Percentiles rank a stretch among this genome's conserved stretches.
phyloP scores from a whole-genome alignment of 148 eudicot species.

The Cornus florida region DNA sequence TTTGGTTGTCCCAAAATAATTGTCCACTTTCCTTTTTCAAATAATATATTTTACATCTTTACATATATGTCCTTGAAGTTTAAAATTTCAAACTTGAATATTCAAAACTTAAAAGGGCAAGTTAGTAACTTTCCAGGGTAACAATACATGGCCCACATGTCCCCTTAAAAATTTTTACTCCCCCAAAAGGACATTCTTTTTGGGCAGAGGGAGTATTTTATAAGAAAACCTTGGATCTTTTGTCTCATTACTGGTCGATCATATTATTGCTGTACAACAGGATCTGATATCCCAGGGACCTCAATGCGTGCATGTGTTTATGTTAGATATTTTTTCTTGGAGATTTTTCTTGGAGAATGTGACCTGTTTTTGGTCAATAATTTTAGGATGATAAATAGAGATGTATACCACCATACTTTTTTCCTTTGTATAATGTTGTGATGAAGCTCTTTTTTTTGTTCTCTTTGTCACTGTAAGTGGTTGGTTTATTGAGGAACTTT shows the following conservation, averaged over 20 bases:
- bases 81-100: too few species aligned
- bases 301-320: not conserved
- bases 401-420: not conserved
- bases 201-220: too few species aligned
- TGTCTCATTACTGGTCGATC: not conserved
- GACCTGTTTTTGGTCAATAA: not conserved
- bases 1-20: too few species aligned
- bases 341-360: not conserved
- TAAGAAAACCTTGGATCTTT: not conserved
- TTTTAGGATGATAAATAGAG: constrained; percentile 5
- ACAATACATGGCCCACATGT: too few species aligned
- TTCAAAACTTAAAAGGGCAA: too few species aligned
- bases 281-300: not conserved
- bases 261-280: constrained; percentile 5
- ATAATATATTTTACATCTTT: too few species aligned
- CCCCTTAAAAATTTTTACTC: too few species aligned
- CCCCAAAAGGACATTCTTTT: too few species aligned
- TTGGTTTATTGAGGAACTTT: constrained; percentile 5
- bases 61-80: too few species aligned
- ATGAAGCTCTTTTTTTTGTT: not conserved
- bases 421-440: not conserved
- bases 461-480: not conserved
- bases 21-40: too few species aligned
- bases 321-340: constrained; percentile 1
- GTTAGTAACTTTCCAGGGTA: too few species aligned